Base-by-base conservation (phyloP, 768 basidiomycete species). In the Termitomyces eurrhizus region DNA sequence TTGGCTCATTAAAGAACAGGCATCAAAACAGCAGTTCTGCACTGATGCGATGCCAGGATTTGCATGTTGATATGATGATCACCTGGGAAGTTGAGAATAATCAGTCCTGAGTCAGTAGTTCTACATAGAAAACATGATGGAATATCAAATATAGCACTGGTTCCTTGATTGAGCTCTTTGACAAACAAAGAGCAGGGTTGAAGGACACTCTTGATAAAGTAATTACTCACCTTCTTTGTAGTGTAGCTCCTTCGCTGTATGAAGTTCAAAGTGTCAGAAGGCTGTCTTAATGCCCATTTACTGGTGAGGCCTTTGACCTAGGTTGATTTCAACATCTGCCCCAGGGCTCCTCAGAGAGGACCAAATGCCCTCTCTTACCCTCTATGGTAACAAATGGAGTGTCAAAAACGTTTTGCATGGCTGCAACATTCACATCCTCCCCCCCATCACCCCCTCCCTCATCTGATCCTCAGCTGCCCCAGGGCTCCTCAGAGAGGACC, bases 31-130 rank as follows among this genome's bases (percentile, higher is more conserved):
- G 78, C 51, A 86, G 82, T 68, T 91, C 87, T 12, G 81, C 75
- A 21, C 83, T 89, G 4, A 89, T 70, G 48, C 72, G 73, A 35
- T 82, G 80, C 87, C 87, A 91, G 8, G 77, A 77, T 62, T 77
- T 81, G 68, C 88, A 91, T 0, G 89, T 89, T 3, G 80, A 72
- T 62, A n/a, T n/a, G n/a, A 88, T 83, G 57, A 92, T 87, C 1
- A 87, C 80, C 88, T 92, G 55, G 0, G 18, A n/a, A 42, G n/a
- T 58, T 56, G 36, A 29, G 29, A 51, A 58, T 51, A 37, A 64
- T 32, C 36, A 24, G 49, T 14, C 14, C 14, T 24, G 52, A 39
- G 14, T 53, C 24, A 26, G 8, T 53, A 37, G 26, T 37, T 9
- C 21, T 37, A 8, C n/a, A 29, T 39, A 14, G 37, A n/a, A 24